Evolutionary conservation across 805 yeast species (phyloP), one percentile per base, ranked within the genome.

Genomic region (Saitoella complicata): DNA sequence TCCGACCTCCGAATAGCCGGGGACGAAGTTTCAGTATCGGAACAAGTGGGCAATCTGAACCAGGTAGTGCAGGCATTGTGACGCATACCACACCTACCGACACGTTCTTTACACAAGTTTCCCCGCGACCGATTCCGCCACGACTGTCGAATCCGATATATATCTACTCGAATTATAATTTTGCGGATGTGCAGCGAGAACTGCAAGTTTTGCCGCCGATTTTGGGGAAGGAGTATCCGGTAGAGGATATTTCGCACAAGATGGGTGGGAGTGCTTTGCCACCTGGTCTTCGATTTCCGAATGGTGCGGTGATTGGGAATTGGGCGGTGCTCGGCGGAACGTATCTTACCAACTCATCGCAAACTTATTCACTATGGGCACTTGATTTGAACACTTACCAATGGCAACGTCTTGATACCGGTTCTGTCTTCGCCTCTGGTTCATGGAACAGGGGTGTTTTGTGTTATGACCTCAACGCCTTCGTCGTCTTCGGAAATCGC

Each of bases 261-360:
- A 12, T 39, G 10, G 11, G 11, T 7, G 35, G 36, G 7, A 7
- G 36, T 8, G n/a, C 42, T 8, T 31, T 41, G 31, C 43, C 43
- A 11, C 43, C 43, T 3, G 43, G 43, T 11, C 43, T 41, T 13
- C 30, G 43, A 10, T 41, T 41, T 30, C 43, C 43, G 9, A 21
- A n/a, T 10, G 38, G 32, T 12, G 11, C 32, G 32, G 30, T 12
- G n/a, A 13, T 33, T 7, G 43, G 43, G 13, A 9, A 33, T 7
- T 33, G 34, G 11, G 11, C 34, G 11, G 13, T 41, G 7, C n/a
- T 41, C 9, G 12, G 38, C 11, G 43, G 43, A 13, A 33, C 34
- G 6, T 34, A 32, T 10, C 38, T 41, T 7, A 35, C 38, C 7
- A 41, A 38, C 12, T 33, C 37, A n/a, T 10, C 13, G 8, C 43